Percentiles rank a stretch among this genome's conserved stretches.
Evolutionary conservation across 805 yeast species (phyloP).

Genomic region (Hanseniaspora singularis): DNA sequence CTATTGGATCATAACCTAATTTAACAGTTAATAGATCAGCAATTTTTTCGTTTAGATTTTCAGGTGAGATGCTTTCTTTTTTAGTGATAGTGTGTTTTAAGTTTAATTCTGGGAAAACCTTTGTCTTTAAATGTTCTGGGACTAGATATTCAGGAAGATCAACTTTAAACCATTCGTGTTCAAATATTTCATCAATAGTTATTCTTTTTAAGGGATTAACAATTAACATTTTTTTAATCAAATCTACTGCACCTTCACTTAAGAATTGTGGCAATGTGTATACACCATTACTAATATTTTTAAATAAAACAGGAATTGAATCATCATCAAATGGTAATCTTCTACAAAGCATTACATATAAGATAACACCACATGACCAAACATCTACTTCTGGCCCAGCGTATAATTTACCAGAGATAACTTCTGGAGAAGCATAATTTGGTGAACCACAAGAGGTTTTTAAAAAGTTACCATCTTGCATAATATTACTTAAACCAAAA

Average conservation of each 20-base stretch:
- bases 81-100: slow-evolving; percentile 22
- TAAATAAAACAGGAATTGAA: slow-evolving; percentile 84
- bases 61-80: slow-evolving; percentile 15
- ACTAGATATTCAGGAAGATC: slow-evolving; percentile 69
- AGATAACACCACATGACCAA: slow-evolving; percentile 93
- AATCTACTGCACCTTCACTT: slow-evolving; percentile 70
- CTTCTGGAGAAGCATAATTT: slow-evolving; percentile 96
- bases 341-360: slow-evolving; percentile 93
- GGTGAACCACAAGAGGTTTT: slow-evolving; percentile 96
- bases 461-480: slow-evolving; percentile 94
- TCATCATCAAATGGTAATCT: slow-evolving; percentile 94
- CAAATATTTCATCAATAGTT: slow-evolving; percentile 81
- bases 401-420: slow-evolving; percentile 81
- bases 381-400: slow-evolving; percentile 98
- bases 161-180: slow-evolving; percentile 84
- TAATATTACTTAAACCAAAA: slow-evolving; percentile 84
- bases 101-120: slow-evolving; percentile 6
- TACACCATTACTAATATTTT: slow-evolving; percentile 84
- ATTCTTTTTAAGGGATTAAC: slow-evolving; percentile 91
- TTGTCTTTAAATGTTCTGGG: slow-evolving; percentile 31
- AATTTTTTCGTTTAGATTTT: slow-evolving; percentile 59
- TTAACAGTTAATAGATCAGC: slow-evolving; percentile 63
- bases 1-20: slow-evolving; percentile 82
- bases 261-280: slow-evolving; percentile 80
- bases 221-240: slow-evolving; percentile 80